Percentiles rank a stretch among this genome's conserved stretches.
Evolutionary conservation across 139 green algal genomes (phyloP).

Genomic region (Dunaliella primolecta): DNA sequence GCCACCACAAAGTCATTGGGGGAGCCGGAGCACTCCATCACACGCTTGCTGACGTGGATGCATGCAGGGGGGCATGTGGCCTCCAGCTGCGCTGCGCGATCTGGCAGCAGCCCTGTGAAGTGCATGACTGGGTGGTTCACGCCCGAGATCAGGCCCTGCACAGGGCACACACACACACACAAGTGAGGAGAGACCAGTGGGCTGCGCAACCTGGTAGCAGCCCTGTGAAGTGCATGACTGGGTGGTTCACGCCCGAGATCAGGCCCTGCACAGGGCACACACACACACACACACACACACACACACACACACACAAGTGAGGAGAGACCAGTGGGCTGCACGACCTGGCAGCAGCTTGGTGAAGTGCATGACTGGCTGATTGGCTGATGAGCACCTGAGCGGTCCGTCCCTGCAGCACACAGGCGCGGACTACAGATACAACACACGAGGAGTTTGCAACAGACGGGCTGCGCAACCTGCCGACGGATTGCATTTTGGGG

Average conservation of each 20-base stretch:
- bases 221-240: constrained; percentile 22
- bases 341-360: constrained; percentile 22
- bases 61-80: constrained; percentile 26
- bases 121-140: constrained; percentile 21
- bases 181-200: background rate
- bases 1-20: background rate
- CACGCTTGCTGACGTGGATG: constrained; percentile 20
- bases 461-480: too few species aligned
- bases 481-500: too few species aligned
- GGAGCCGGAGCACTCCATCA: background rate
- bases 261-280: constrained; percentile 6
- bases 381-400: too few species aligned
- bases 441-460: too few species aligned
- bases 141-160: constrained; percentile 7
- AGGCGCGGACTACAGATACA: too few species aligned
- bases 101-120: constrained; percentile 27
- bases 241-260: constrained; percentile 13
- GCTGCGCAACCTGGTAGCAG: constrained; percentile 23
- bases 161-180: constrained; percentile 24
- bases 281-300: too few species aligned
- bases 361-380: constrained; percentile 26
- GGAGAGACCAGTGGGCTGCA: background rate
- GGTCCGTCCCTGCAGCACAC: too few species aligned
- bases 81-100: constrained; percentile 19
- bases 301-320: constrained; percentile 19